These are phyloP conservation scores for Bertia moriformis DNA, from an alignment of 2,329 filamentous ascomycete species.

Conservation along the genomic window DNA sequence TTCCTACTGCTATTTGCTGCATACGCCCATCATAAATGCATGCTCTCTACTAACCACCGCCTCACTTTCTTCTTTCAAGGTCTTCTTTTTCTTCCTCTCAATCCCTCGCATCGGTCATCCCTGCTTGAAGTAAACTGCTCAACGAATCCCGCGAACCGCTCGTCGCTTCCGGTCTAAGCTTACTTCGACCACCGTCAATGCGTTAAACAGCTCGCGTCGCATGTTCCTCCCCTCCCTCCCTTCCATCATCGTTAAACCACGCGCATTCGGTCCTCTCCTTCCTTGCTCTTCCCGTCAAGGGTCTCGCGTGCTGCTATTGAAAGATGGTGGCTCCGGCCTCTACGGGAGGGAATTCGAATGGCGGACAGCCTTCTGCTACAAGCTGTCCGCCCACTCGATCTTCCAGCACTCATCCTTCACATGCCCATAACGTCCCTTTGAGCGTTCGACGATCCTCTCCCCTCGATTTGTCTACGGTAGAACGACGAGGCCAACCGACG, in stretches of 20 bases:
- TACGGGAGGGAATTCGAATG: constrained; percentile 14
- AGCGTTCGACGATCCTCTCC: constrained; percentile 26
- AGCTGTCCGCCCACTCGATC: constrained; percentile 19
- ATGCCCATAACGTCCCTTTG: constrained; percentile 8
- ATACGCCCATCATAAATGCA: too few species aligned
- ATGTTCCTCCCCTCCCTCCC: constrained; percentile 9
- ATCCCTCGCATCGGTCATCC: too few species aligned
- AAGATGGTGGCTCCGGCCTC: constrained; percentile 28
- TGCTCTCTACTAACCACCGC: too few species aligned
- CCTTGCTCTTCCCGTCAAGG: constrained; percentile 2
- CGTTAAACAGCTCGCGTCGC: constrained; percentile 16
- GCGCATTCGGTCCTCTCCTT: constrained; percentile 6
- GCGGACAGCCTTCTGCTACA: constrained; percentile 12
- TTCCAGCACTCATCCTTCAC: constrained; percentile 21
- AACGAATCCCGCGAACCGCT: too few species aligned
- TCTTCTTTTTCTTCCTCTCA: too few species aligned
- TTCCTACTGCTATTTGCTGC: constrained; percentile 6
- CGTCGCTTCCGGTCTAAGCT: too few species aligned
- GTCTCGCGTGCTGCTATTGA: constrained; percentile 2
- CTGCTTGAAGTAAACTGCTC: too few species aligned
- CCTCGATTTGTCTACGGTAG: constrained; percentile 77
- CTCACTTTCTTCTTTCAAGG: too few species aligned
- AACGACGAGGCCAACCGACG: constrained; percentile 72
- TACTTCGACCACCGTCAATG: too few species aligned
- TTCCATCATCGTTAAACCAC: constrained; percentile 11